Evolutionary conservation across 2,329 filamentous ascomycete genomes (phyloP).

Genomic region (Hawksworthiomyces lignivorus): DNA sequence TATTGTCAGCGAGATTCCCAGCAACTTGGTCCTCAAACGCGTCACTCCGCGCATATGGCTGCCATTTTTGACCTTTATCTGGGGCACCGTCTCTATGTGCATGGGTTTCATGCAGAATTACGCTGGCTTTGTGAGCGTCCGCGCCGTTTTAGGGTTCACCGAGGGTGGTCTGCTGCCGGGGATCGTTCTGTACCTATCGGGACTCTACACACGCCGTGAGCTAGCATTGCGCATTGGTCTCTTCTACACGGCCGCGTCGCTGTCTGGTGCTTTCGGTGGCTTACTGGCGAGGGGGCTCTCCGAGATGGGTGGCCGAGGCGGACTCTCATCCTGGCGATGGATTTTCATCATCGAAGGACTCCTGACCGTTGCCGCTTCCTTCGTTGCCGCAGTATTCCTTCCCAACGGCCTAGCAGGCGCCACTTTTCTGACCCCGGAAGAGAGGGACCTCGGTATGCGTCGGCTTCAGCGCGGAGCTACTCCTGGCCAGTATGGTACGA

Average conservation of each 20-base stretch:
- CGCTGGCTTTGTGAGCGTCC: constrained; percentile 51
- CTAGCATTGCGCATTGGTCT: constrained; percentile 57
- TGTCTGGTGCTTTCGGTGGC: constrained; percentile 58
- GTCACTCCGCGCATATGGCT: constrained; percentile 54
- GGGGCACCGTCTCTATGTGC: constrained; percentile 53
- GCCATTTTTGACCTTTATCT: constrained; percentile 45
- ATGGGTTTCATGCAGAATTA: constrained; percentile 46
- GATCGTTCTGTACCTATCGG: constrained; percentile 56
- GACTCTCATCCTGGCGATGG: constrained; percentile 52
- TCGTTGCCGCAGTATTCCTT: constrained; percentile 43
- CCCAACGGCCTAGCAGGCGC: constrained; percentile 49
- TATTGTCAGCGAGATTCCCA: constrained; percentile 54
- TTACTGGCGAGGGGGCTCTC: constrained; percentile 54
- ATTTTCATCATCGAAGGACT: constrained; percentile 56
- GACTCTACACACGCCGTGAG: constrained; percentile 52
- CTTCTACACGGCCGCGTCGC: constrained; percentile 59
- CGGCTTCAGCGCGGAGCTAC: constrained; percentile 26
- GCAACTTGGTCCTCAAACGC: constrained; percentile 56
- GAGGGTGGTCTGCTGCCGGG: constrained; percentile 61
- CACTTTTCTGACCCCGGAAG: constrained; percentile 42
- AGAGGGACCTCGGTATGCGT: constrained; percentile 40
- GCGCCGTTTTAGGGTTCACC: constrained; percentile 53
- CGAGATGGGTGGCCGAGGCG: constrained; percentile 47
- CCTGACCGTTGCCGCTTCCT: constrained; percentile 46
- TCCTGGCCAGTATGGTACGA: neutral